A percentile compares a stretch with the other conserved stretches of the same genome.
phyloP scores from a whole-genome alignment of 2,329 filamentous ascomycete species.

The Amylocarpus encephaloides region DNA sequence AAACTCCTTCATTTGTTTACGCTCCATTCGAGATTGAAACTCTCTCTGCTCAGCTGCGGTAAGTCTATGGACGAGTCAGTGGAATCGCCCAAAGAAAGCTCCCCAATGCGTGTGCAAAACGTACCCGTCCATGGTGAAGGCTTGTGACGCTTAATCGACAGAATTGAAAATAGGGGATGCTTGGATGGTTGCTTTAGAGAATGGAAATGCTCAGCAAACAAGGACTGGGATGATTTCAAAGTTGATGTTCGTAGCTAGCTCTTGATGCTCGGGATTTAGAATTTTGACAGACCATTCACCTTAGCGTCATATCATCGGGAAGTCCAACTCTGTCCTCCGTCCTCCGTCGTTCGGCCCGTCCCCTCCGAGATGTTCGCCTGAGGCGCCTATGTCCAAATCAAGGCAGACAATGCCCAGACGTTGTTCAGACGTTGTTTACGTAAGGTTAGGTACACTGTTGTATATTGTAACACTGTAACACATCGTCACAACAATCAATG shows the following conservation, averaged over 20 bases:
- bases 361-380: no score
- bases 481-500: not conserved
- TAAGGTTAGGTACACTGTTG: not conserved
- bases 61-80: conserved; percentile 25
- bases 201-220: not conserved
- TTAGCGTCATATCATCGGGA: conserved; percentile 2
- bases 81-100: not conserved
- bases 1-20: conserved; percentile 98
- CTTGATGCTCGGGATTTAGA: not conserved
- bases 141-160: conserved; percentile 5
- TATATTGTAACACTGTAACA: not conserved
- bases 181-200: not conserved
- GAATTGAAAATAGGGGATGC: not conserved
- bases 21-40: conserved; percentile 90
- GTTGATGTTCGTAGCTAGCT: not conserved
- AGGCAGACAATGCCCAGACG: not conserved
- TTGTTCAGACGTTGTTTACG: no score
- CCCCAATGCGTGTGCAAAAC: conserved; percentile 3
- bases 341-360: no score
- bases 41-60: conserved; percentile 71
- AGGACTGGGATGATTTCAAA: conserved; percentile 1
- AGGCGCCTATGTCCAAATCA: not conserved
- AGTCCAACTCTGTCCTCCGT: not conserved
- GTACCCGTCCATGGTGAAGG: conserved; percentile 38
- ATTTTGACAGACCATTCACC: not conserved